Conservation (phyloP, 345 rosid genomes). For the Hibiscus syriacus region DNA sequence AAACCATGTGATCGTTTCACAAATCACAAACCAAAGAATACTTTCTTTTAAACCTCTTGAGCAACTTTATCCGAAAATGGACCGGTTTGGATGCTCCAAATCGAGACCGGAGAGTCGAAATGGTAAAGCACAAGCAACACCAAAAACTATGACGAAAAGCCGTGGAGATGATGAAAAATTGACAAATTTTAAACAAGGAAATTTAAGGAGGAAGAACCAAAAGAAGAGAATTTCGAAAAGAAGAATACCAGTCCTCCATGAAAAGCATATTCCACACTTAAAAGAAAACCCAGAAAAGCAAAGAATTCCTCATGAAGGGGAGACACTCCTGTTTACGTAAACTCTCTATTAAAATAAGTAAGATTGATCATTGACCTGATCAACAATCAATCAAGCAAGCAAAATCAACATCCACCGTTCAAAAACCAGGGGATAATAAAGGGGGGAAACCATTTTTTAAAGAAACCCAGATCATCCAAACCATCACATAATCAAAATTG, state of each 20-base stretch:
- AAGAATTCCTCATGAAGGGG: conserved; percentile 28
- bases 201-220: not conserved
- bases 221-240: conserved; percentile 28
- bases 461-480: conserved; percentile 32
- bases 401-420: conserved; percentile 11
- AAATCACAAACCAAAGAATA: conserved; percentile 4
- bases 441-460: conserved; percentile 8
- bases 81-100: conserved; percentile 17
- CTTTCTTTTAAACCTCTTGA: not conserved
- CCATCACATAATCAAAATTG: conserved; percentile 11
- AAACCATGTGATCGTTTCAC: conserved; percentile 5
- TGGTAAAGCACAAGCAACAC: conserved; percentile 10
- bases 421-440: conserved; percentile 19
- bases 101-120: not conserved
- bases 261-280: conserved; percentile 35
- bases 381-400: conserved; percentile 11
- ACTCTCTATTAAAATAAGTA: conserved; percentile 18
- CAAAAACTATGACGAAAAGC: conserved; percentile 2
- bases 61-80: not conserved
- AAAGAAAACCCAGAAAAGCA: conserved; percentile 34
- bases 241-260: conserved; percentile 34
- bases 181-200: not conserved
- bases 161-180: conserved; percentile 1
- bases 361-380: conserved; percentile 30
- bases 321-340: conserved; percentile 38